Evolutionary conservation across 202 grass and related monocot species (phyloP).

Genomic region (Eragrostis tef): DNA sequence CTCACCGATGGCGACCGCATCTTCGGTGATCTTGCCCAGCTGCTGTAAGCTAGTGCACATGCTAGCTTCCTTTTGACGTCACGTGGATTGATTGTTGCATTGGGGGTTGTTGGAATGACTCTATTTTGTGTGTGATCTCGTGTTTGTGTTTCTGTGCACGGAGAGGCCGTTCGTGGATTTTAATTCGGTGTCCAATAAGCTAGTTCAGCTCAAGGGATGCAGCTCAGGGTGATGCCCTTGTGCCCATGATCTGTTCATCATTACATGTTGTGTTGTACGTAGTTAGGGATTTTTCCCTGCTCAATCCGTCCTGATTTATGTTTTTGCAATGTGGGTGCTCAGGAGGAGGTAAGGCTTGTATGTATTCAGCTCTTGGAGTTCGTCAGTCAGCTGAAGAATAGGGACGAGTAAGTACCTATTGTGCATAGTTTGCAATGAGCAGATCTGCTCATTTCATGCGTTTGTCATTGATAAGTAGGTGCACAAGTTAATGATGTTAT

Average conservation of each 20-base stretch:
- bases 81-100: neutral
- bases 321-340: slow-evolving; percentile 65
- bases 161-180: slow-evolving; percentile 60
- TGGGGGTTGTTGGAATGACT: neutral
- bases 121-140: neutral
- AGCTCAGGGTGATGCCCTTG: slow-evolving; percentile 51
- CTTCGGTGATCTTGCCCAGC: slow-evolving; percentile 48
- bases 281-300: neutral
- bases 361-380: slow-evolving; percentile 48
- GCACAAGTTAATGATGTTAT: neutral
- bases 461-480: neutral
- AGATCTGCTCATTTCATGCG: slow-evolving; percentile 18
- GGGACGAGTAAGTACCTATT: slow-evolving; percentile 48
- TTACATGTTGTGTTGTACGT: neutral
- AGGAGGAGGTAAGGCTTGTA: slow-evolving; percentile 53
- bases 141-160: slow-evolving; percentile 35
- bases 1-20: slow-evolving; percentile 56
- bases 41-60: slow-evolving; percentile 40
- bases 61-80: neutral
- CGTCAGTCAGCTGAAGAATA: slow-evolving; percentile 54
- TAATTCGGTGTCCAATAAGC: slow-evolving; percentile 43
- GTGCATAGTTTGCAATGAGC: neutral
- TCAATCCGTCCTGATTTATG: slow-evolving; percentile 7
- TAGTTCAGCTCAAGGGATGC: slow-evolving; percentile 64
- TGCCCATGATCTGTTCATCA: neutral